These are phyloP conservation scores for Boletus rubropictus DNA, from an alignment of 768 basidiomycete genomes.

Conservation along the genomic window DNA sequence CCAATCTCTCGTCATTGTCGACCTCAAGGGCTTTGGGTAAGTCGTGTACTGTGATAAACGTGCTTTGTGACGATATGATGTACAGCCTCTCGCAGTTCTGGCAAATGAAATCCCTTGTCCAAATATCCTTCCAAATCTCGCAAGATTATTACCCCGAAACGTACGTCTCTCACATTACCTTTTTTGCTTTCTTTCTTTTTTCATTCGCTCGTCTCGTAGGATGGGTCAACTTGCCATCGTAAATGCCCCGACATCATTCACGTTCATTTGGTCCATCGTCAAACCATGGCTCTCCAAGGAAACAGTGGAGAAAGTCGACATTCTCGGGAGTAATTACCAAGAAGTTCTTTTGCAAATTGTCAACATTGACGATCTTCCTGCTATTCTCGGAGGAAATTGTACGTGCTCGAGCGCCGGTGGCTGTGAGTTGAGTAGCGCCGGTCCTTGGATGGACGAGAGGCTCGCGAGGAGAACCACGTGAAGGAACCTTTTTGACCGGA, in stretches of 20 bases:
- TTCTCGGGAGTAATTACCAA: slow-evolving; percentile 58
- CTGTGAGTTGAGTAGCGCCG: slow-evolving; percentile 57
- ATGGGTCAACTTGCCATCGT: slow-evolving; percentile 70
- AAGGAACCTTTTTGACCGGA: not conserved
- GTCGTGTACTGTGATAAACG: slow-evolving; percentile 12
- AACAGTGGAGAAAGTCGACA: slow-evolving; percentile 60
- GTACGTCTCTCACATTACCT: slow-evolving; percentile 34
- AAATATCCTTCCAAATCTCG: slow-evolving; percentile 63
- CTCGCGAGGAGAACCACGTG: slow-evolving; percentile 16
- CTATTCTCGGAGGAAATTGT: slow-evolving; percentile 58
- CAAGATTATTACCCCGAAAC: slow-evolving; percentile 78
- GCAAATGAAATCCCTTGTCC: slow-evolving; percentile 64
- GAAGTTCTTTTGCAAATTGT: slow-evolving; percentile 52
- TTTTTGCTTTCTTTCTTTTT: not conserved
- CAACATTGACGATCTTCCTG: slow-evolving; percentile 60
- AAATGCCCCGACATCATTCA: slow-evolving; percentile 69
- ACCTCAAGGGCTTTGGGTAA: slow-evolving; percentile 67
- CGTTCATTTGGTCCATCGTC: slow-evolving; percentile 63
- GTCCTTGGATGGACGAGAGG: slow-evolving; percentile 66
- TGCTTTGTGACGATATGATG: not conserved
- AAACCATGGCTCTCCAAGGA: slow-evolving; percentile 72
- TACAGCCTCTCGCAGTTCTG: slow-evolving; percentile 62
- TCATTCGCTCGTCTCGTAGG: slow-evolving; percentile 30
- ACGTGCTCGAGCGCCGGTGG: slow-evolving; percentile 51
- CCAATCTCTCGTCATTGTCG: slow-evolving; percentile 58